These are phyloP conservation scores for Allantophomopsis cytisporea DNA, from an alignment of 2,329 filamentous ascomycete genomes.

Conservation along the genomic window DNA sequence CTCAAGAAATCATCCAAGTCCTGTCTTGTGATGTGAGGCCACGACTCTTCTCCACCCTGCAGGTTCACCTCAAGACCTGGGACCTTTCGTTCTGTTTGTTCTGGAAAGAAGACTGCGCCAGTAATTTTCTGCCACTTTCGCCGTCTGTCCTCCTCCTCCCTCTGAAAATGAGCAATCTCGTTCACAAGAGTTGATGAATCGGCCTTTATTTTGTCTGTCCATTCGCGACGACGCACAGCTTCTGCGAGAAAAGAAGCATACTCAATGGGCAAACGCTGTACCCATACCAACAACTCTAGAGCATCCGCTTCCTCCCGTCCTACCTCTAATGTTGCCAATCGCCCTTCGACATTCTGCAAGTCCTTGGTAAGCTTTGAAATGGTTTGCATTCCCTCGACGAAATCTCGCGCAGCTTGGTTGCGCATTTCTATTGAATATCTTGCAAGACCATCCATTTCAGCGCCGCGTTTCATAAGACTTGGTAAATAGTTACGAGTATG, in stretches of 20 bases:
- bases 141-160: constrained; percentile 80
- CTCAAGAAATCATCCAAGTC: constrained; percentile 67
- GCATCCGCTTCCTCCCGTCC: constrained; percentile 65
- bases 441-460: constrained; percentile 48
- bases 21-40: constrained; percentile 64
- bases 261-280: constrained; percentile 74
- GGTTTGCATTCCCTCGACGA: constrained; percentile 63
- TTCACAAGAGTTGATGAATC: constrained; percentile 83
- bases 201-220: constrained; percentile 78
- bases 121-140: constrained; percentile 85
- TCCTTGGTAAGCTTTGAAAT: constrained; percentile 70
- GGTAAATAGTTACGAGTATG: constrained; percentile 51
- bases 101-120: constrained; percentile 52
- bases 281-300: constrained; percentile 67
- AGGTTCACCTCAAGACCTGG: constrained; percentile 77
- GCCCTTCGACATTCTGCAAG: constrained; percentile 57
- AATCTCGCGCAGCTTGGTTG: constrained; percentile 51
- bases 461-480: constrained; percentile 36
- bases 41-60: constrained; percentile 63
- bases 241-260: constrained; percentile 86
- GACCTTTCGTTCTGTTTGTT: constrained; percentile 54
- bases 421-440: constrained; percentile 48
- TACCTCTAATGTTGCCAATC: constrained; percentile 58
- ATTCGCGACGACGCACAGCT: constrained; percentile 74
- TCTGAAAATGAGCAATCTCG: constrained; percentile 82